A percentile compares a stretch with the other conserved stretches of the same genome.
Conservation (phyloP, 2,329 filamentous ascomycete species). For the Penicillium sp. region DNA sequence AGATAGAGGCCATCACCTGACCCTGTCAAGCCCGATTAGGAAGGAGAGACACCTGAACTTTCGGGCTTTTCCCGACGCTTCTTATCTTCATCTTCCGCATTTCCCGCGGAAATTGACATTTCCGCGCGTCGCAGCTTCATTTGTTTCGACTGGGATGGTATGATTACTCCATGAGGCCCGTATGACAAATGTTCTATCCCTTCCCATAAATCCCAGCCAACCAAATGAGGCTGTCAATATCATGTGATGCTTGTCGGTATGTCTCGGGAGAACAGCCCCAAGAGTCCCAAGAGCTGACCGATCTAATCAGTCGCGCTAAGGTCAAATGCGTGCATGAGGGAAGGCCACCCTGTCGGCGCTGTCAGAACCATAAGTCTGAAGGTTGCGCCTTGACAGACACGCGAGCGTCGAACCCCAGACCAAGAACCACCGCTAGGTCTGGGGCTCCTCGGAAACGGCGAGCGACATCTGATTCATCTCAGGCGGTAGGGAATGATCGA, state of each 20-base stretch:
- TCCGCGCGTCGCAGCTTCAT: too few relatives aligned
- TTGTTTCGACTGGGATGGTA: too few relatives aligned
- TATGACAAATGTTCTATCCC: neutral
- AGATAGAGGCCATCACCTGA: too few relatives aligned
- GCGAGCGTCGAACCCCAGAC: conserved; percentile 19
- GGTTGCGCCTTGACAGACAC: conserved; percentile 34
- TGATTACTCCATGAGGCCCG: too few relatives aligned
- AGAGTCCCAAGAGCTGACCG: neutral
- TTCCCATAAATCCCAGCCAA: neutral
- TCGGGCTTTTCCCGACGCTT: too few relatives aligned
- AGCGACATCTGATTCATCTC: conserved; percentile 6
- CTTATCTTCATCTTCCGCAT: too few relatives aligned
- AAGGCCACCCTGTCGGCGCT: conserved; percentile 35
- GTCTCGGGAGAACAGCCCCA: neutral
- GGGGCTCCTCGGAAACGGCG: conserved; percentile 18
- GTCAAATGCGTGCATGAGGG: conserved; percentile 39
- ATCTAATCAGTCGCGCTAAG: conserved; percentile 31
- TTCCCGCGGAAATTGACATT: too few relatives aligned
- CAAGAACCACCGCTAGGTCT: conserved; percentile 2
- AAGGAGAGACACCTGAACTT: too few relatives aligned
- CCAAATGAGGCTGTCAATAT: conserved; percentile 37
- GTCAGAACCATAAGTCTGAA: conserved; percentile 24
- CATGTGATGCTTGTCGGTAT: conserved; percentile 37
- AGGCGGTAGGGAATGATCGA: neutral
- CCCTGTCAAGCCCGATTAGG: too few relatives aligned